These are phyloP conservation scores for Chlorella sp. DNA, from an alignment of 139 green algal species.

Conservation along the genomic window DNA sequence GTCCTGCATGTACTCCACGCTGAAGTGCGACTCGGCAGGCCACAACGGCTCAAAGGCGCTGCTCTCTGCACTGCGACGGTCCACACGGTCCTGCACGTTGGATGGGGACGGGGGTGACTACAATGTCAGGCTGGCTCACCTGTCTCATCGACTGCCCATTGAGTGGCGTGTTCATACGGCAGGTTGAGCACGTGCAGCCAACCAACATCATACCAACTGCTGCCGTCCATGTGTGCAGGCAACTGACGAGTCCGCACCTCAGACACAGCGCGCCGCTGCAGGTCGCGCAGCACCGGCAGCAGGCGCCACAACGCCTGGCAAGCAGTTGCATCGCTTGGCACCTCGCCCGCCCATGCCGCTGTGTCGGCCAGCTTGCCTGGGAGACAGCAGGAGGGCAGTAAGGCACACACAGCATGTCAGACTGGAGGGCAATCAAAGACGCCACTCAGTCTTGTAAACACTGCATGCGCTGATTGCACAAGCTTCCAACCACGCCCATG, in stretches of 20 bases:
- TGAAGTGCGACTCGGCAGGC: conserved; percentile 24
- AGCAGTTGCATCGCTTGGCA: neutral
- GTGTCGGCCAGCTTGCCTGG: neutral
- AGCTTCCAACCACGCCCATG: too few species aligned
- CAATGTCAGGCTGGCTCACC: too few species aligned
- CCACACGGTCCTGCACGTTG: neutral
- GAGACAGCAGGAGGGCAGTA: neutral
- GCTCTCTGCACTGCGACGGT: neutral
- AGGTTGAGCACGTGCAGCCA: too few species aligned
- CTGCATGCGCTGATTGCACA: too few species aligned
- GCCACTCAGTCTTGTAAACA: too few species aligned
- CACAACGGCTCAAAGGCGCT: neutral
- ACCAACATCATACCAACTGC: neutral
- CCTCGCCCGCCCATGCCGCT: conserved; percentile 15
- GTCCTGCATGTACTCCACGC: conserved; percentile 4
- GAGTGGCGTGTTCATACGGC: too few species aligned
- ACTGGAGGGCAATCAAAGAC: too few species aligned
- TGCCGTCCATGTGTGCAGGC: neutral
- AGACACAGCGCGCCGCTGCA: conserved; percentile 5
- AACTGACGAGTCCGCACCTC: neutral
- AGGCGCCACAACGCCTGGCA: neutral
- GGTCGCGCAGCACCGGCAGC: conserved; percentile 23
- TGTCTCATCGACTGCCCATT: too few species aligned
- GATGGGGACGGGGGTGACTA: too few species aligned
- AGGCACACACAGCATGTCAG: too few species aligned